Base-by-base conservation (phyloP, 225 moss, liverwort and hornwort genomes). In the Bryum argenteum region DNA sequence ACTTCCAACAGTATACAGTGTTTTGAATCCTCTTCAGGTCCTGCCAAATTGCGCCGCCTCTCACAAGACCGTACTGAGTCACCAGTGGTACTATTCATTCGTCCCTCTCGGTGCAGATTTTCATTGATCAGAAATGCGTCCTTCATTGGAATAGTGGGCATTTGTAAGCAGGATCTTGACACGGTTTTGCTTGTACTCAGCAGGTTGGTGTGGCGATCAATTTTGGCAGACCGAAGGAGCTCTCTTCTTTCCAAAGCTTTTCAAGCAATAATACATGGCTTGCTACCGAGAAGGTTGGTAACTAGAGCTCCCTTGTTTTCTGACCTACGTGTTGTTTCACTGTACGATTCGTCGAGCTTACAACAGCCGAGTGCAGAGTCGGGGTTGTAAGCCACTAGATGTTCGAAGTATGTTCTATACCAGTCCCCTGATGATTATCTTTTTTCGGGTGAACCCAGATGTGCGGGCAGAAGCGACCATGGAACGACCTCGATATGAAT, bases 171-270 rank as follows among this genome's bases (percentile, higher is more conserved):
- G 65, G 40, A 23, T 40, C 63, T 41, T 48, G 54, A 65, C 42
- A 33, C 11, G 9, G 55, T 54, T 40, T 71, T 65, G 13, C 67
- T 60, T 54, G 67, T 55, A 58, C 42, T 45, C 61, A 78, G 66
- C 71, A 95, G 89, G 79, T 80, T 73, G 89, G 80, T 71, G 41
- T 75, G 75, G 80, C 90, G 78, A 69, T 79, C 56, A 86, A 73
- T 75, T 85, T 82, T 69, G 90, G 86, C 73, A 84, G 78, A 66
- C 81, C 88, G 60, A 88, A 89, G 96, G 96, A 96, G 96, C 96
- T 93, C 93, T 91, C 91, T 91, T 96, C 96, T 90, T 93, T 96
- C 96, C 93, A 96, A 96, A 96, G 80, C 93, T 87, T 87, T 79
- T 73, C 82, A 78, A 88, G 90, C 83, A 87, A 83, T 70, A 88